These are phyloP conservation scores for Phialophora verrucosa DNA, from an alignment of 2,329 filamentous ascomycete genomes.

Conservation along the genomic window DNA sequence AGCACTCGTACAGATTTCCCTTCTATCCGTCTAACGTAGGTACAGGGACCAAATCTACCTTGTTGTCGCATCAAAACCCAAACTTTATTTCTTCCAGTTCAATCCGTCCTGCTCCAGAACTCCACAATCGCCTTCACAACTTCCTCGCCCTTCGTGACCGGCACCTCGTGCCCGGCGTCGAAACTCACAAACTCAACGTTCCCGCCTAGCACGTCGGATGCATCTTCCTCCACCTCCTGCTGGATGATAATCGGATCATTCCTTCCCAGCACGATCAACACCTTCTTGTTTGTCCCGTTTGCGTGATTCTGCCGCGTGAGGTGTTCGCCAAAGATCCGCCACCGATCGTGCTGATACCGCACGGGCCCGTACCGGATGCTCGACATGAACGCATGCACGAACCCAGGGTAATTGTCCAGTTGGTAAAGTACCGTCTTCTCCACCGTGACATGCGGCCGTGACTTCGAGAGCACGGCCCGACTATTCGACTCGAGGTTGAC, in stretches of 20 bases:
- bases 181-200: slow-evolving; percentile 65
- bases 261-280: slow-evolving; percentile 70
- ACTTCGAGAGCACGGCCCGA: slow-evolving; percentile 59
- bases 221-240: slow-evolving; percentile 69
- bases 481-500: slow-evolving; percentile 44
- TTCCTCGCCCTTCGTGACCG: slow-evolving; percentile 65
- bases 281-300: slow-evolving; percentile 47
- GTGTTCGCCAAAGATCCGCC: slow-evolving; percentile 61
- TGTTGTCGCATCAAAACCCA: neutral
- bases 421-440: slow-evolving; percentile 73
- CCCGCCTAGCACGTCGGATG: slow-evolving; percentile 60
- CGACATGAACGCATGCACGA: slow-evolving; percentile 72
- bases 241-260: slow-evolving; percentile 70
- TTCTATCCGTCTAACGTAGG: neutral
- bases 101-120: slow-evolving; percentile 45
- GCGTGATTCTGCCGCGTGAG: slow-evolving; percentile 52
- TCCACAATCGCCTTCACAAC: slow-evolving; percentile 61
- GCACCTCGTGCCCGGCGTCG: slow-evolving; percentile 72
- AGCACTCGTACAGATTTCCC: neutral
- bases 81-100: slow-evolving; percentile 4
- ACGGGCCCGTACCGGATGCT: slow-evolving; percentile 74
- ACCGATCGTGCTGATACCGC: slow-evolving; percentile 66
- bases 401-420: slow-evolving; percentile 68
- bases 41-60: neutral
- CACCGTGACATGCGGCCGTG: slow-evolving; percentile 61